Evolutionary conservation across 2,329 filamentous ascomycete genomes (phyloP).

Genomic region (Cryphonectria parasitica): DNA sequence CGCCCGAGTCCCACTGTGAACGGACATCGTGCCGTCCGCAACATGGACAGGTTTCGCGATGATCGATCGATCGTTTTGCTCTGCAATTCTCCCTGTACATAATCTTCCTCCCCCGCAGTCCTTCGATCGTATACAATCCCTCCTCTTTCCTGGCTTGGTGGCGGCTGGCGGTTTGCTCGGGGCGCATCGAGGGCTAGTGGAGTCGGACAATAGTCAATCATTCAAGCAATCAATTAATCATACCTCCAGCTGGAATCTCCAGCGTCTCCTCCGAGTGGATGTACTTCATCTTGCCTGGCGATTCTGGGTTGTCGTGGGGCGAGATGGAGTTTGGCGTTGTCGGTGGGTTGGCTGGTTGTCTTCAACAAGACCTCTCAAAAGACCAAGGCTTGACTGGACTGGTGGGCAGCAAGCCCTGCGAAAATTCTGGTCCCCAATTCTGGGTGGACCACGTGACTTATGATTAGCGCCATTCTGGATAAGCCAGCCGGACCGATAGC

Average conservation of each 20-base stretch:
- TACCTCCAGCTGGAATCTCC: constrained; percentile 95
- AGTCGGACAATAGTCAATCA: constrained; percentile 1
- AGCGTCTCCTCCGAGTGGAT: constrained; percentile 98
- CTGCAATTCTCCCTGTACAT: background rate
- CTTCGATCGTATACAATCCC: background rate
- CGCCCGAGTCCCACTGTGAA: too few species aligned
- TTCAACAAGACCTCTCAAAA: constrained; percentile 10
- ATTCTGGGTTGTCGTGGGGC: constrained; percentile 42
- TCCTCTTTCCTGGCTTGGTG: constrained; percentile 26
- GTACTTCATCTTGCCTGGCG: constrained; percentile 93
- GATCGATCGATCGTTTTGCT: background rate
- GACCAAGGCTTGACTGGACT: constrained; percentile 8
- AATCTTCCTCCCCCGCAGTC: background rate
- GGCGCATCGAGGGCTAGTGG: constrained; percentile 4
- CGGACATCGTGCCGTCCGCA: background rate
- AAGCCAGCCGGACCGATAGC: background rate
- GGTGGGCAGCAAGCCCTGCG: constrained; percentile 18
- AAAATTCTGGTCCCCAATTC: constrained; percentile 13
- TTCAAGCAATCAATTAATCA: constrained; percentile 44
- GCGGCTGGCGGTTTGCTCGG: constrained; percentile 11
- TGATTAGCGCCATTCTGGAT: constrained; percentile 1
- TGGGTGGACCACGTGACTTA: constrained; percentile 15
- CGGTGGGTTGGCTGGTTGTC: constrained; percentile 16
- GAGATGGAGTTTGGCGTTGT: constrained; percentile 40
- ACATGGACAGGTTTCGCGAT: background rate